phyloP scores from a whole-genome alignment of 768 basidiomycete genomes.

The Lentinula edodes region DNA sequence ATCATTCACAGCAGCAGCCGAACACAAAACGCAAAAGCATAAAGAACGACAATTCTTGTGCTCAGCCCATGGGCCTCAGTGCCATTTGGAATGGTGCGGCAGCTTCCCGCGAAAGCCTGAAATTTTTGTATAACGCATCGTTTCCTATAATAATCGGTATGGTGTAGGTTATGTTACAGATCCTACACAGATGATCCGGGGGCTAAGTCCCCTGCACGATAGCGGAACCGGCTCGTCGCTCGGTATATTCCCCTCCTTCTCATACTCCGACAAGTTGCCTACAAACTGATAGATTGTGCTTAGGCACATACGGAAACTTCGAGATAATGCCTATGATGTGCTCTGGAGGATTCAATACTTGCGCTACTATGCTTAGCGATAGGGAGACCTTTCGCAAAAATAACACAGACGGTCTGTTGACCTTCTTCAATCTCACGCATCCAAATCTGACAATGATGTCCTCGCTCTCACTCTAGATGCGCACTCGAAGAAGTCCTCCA shows the following conservation, averaged over 20 bases:
- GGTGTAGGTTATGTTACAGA: slow-evolving; percentile 55
- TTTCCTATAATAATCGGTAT: background rate
- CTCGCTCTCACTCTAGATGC: too few relatives aligned
- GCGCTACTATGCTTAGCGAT: slow-evolving; percentile 48
- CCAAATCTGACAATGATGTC: background rate
- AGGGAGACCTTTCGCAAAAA: slow-evolving; percentile 57
- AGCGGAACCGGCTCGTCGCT: slow-evolving; percentile 66
- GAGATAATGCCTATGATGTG: slow-evolving; percentile 67
- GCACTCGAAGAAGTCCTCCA: too few relatives aligned
- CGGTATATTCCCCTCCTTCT: slow-evolving; percentile 25
- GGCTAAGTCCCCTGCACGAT: slow-evolving; percentile 63
- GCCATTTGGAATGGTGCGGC: slow-evolving; percentile 63
- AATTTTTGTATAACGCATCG: slow-evolving; percentile 4
- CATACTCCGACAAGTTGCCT: background rate
- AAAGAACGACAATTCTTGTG: background rate
- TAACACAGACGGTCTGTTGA: slow-evolving; percentile 49
- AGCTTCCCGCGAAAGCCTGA: background rate
- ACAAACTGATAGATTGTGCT: background rate
- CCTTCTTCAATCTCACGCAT: background rate
- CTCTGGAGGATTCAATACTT: slow-evolving; percentile 57
- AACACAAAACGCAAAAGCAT: background rate
- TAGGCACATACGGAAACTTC: slow-evolving; percentile 59
- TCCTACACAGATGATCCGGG: slow-evolving; percentile 51
- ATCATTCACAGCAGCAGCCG: too few relatives aligned
- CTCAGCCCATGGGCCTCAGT: slow-evolving; percentile 65